phyloP scores from a whole-genome alignment of 176 grass and related monocot species.

The Carex littledalei region DNA sequence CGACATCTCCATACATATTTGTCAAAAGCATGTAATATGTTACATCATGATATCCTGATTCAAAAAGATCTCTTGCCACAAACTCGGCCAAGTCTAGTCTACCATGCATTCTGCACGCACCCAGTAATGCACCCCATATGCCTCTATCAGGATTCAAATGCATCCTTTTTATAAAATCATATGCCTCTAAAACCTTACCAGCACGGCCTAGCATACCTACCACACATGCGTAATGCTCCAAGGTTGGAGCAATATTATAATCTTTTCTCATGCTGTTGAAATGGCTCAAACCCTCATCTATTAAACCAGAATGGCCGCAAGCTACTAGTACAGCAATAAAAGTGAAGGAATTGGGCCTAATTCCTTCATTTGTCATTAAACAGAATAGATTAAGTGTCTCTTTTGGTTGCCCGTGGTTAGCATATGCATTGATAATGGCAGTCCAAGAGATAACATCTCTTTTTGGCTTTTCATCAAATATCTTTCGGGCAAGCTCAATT shows the following conservation, averaged over 20 bases:
- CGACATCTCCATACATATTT: conserved; percentile 43
- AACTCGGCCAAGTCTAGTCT: conserved; percentile 44
- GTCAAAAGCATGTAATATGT: conserved; percentile 47
- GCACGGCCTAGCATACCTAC: conserved; percentile 67
- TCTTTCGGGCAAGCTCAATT: conserved; percentile 37
- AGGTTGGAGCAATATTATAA: conserved; percentile 31
- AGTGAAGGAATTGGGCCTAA: conserved; percentile 69
- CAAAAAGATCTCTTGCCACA: conserved; percentile 35
- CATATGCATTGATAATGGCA: conserved; percentile 62
- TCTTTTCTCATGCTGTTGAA: conserved; percentile 56
- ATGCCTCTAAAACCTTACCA: conserved; percentile 53
- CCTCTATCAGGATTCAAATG: conserved; percentile 41
- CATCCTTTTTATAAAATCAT: conserved; percentile 59
- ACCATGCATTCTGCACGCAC: conserved; percentile 48
- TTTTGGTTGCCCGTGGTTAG: conserved; percentile 51
- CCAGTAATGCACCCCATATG: conserved; percentile 64
- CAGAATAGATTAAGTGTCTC: conserved; percentile 59
- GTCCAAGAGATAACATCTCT: conserved; percentile 56
- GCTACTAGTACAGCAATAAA: conserved; percentile 59
- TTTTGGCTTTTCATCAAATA: conserved; percentile 43
- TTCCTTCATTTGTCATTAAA: conserved; percentile 37
- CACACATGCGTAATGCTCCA: conserved; percentile 75
- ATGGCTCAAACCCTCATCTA: conserved; percentile 57
- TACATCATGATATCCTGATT: conserved; percentile 43
- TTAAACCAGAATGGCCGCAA: conserved; percentile 55